Conservation (phyloP, 768 basidiomycete species). For the Leucocoprinus birnbaumii region DNA sequence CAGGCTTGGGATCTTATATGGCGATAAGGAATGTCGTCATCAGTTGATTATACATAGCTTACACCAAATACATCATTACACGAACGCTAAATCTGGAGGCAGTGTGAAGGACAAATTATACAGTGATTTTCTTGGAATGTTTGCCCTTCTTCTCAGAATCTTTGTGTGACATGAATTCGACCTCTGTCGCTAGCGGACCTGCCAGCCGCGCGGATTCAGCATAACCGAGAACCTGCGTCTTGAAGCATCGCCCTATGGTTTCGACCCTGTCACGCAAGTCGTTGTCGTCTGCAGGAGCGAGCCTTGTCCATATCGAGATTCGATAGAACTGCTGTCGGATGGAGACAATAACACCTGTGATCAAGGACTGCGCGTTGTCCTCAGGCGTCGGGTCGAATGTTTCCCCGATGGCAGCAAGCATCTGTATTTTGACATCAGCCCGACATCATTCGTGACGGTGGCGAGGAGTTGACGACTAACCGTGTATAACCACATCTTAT, state of each 20-base stretch:
- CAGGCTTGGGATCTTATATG: conserved; percentile 12
- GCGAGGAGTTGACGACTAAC: conserved; percentile 40
- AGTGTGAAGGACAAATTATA: conserved; percentile 35
- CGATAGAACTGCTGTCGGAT: conserved; percentile 95
- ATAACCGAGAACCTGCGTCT: conserved; percentile 85
- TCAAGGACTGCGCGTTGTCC: conserved; percentile 52
- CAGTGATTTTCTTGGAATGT: conserved; percentile 71
- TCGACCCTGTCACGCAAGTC: conserved; percentile 76
- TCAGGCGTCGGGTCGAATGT: conserved; percentile 91
- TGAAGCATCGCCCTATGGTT: conserved; percentile 87
- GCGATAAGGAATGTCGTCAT: conserved; percentile 16
- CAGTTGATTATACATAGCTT: conserved; percentile 18
- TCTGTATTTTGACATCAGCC: conserved; percentile 45
- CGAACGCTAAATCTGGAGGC: conserved; percentile 13
- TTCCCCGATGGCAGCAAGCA: conserved; percentile 99
- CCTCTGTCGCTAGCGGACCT: conserved; percentile 90
- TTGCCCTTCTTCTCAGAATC: conserved; percentile 95
- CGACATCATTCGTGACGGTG: conserved; percentile 3
- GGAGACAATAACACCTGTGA: conserved; percentile 94
- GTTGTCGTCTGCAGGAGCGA: conserved; percentile 65
- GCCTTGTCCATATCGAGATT: conserved; percentile 95
- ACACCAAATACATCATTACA: conserved; percentile 23
- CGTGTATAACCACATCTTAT: conserved; percentile 98
- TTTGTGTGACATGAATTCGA: conserved; percentile 93
- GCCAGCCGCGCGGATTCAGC: conserved; percentile 67